phyloP scores from a whole-genome alignment of 1,284 basidiomycete species.

The Ceratobasidium sp. region DNA sequence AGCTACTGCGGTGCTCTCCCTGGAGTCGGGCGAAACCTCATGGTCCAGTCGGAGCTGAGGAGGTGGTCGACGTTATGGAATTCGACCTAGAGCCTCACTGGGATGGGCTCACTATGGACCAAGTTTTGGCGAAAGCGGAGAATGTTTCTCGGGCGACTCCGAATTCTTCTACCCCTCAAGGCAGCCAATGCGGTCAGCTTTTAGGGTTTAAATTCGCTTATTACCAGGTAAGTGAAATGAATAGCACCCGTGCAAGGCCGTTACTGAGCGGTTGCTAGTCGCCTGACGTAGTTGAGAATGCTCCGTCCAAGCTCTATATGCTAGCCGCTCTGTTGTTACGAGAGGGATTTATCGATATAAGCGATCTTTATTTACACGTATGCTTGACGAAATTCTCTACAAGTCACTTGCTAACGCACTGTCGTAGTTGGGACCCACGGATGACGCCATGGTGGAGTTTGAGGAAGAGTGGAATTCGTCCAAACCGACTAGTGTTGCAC shows the following conservation, averaged over 20 bases:
- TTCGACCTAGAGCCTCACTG: constrained; percentile 50
- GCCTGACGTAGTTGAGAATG: constrained; percentile 59
- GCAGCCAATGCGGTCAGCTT: constrained; percentile 67
- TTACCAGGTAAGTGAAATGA: constrained; percentile 71
- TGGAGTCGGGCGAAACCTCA: constrained; percentile 59
- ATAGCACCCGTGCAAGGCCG: constrained; percentile 36
- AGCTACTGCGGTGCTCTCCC: constrained; percentile 82
- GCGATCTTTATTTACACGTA: constrained; percentile 88
- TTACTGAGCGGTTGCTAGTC: constrained; percentile 51
- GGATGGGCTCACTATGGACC: constrained; percentile 66
- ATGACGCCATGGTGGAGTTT: constrained; percentile 74
- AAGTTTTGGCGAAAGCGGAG: constrained; percentile 65
- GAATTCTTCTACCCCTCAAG: constrained; percentile 30
- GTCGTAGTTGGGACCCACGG: constrained; percentile 71
- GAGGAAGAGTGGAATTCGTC: constrained; percentile 70
- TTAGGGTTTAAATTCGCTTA: constrained; percentile 94
- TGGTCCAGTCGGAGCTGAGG: constrained; percentile 40
- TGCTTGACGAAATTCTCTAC: constrained; percentile 41
- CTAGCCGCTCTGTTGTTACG: constrained; percentile 88
- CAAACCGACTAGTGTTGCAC: constrained; percentile 61
- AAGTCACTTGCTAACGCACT: constrained; percentile 43
- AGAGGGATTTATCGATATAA: constrained; percentile 82
- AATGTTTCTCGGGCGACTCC: not conserved
- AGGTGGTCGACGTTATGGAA: constrained; percentile 53
- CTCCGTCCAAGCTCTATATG: constrained; percentile 78